phyloP scores from a whole-genome alignment of 208 protist genomes.

The Acanthamoeba pearcei region DNA sequence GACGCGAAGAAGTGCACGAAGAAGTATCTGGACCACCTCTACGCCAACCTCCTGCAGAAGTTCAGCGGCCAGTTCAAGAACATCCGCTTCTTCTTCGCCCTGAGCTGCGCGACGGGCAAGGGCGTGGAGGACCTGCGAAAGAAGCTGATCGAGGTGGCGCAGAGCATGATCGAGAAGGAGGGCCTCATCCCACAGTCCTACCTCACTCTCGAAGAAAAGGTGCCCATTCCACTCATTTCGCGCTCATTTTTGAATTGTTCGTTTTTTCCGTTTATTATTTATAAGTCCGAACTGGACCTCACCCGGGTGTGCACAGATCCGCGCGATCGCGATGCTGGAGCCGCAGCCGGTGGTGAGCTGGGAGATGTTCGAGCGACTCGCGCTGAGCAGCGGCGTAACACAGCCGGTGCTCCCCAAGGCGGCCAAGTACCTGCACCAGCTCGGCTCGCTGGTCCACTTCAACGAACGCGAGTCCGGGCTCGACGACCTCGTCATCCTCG shows the following conservation, averaged over 20 bases:
- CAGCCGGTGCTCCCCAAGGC: constrained; percentile 28
- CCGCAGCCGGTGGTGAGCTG: constrained; percentile 48
- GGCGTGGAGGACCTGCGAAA: constrained; percentile 58
- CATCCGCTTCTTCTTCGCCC: constrained; percentile 73
- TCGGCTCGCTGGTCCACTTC: constrained; percentile 68
- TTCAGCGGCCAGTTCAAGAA: constrained; percentile 71
- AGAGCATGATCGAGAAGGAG: constrained; percentile 56
- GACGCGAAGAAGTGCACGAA: constrained; percentile 72
- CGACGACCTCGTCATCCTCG: constrained; percentile 54
- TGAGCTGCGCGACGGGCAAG: constrained; percentile 62
- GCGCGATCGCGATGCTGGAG: constrained; percentile 28
- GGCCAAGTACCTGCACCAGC: constrained; percentile 60
- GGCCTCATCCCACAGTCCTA: constrained; percentile 45
- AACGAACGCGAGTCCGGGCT: constrained; percentile 40
- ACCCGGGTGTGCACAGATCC: neutral
- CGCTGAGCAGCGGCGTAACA: constrained; percentile 12
- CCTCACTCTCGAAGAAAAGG: constrained; percentile 64
- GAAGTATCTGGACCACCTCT: constrained; percentile 69
- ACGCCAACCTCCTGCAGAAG: constrained; percentile 63
- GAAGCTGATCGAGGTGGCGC: constrained; percentile 58
- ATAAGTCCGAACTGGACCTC: too few relatives aligned
- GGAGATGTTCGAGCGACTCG: constrained; percentile 44
- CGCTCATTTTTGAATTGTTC: neutral
- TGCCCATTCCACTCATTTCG: neutral
- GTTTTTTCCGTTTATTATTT: neutral